Evolutionary conservation across 352 stramenopile genomes (phyloP).

Genomic region (Phytophthora tentaculata): DNA sequence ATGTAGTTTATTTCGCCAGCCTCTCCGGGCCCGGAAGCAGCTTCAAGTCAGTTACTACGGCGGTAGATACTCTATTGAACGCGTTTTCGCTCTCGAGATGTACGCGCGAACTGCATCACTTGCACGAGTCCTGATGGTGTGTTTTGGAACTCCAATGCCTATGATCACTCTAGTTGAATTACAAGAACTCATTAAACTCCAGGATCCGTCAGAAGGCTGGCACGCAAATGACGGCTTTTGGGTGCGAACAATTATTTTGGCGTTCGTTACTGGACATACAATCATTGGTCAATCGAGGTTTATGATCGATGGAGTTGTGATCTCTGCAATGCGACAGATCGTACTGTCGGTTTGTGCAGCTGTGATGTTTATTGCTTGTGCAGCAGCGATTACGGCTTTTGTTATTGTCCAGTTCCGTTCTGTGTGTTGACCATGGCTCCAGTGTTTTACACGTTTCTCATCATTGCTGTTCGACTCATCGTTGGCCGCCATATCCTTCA

Average conservation of each 20-base stretch:
- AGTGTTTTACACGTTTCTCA: constrained; percentile 5
- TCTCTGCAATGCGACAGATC: not conserved
- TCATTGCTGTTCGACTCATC: not conserved
- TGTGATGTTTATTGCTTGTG: not conserved
- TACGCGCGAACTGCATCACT: constrained; percentile 6
- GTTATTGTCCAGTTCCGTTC: constrained; percentile 12
- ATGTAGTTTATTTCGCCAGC: constrained; percentile 1
- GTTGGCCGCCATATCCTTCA: not conserved
- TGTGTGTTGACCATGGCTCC: constrained; percentile 1
- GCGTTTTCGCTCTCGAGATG: constrained; percentile 14
- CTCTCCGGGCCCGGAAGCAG: constrained; percentile 2
- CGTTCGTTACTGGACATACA: not conserved
- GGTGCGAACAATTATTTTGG: constrained; percentile 3
- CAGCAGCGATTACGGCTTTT: not conserved
- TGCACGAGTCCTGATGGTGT: constrained; percentile 5
- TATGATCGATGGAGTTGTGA: constrained; percentile 3
- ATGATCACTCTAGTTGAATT: constrained; percentile 5
- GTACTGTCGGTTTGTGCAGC: not conserved
- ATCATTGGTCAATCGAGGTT: not conserved
- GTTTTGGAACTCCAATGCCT: constrained; percentile 6
- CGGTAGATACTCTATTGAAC: constrained; percentile 16
- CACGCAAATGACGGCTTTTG: constrained; percentile 16
- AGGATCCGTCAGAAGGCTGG: constrained; percentile 8
- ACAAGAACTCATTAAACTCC: constrained; percentile 10
- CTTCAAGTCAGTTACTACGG: constrained; percentile 15